Evolutionary conservation across 495 filamentous ascomycete species (phyloP).

Genomic region (Penicillium dipodomyicola): DNA sequence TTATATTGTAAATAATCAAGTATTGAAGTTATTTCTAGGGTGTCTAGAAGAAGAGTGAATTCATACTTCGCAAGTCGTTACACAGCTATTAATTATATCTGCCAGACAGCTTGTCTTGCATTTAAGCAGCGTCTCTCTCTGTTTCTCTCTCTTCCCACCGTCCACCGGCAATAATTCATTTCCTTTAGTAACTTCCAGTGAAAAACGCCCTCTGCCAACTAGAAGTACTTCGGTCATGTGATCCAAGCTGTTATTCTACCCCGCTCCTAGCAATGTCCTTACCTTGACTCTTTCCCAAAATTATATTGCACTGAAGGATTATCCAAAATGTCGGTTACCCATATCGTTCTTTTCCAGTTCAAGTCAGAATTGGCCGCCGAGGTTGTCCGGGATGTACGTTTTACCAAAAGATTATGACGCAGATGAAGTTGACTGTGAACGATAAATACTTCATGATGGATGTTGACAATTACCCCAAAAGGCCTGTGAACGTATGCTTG

Average conservation of each 20-base stretch:
- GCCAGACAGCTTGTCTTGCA: no score
- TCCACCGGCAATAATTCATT: neutral
- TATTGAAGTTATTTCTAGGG: no score
- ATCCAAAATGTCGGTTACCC: slow-evolving; percentile 49
- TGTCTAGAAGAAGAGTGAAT: no score
- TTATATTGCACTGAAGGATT: neutral
- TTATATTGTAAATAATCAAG: neutral
- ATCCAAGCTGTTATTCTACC: neutral
- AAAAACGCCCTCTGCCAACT: neutral
- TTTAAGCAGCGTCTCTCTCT: neutral
- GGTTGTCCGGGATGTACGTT: slow-evolving; percentile 50
- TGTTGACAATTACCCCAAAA: slow-evolving; percentile 9
- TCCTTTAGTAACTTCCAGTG: neutral
- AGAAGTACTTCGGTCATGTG: neutral
- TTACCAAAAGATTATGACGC: no score
- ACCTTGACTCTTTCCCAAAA: neutral
- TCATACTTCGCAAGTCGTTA: no score
- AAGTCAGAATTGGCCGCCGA: slow-evolving; percentile 43
- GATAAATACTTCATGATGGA: neutral
- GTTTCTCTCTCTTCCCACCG: neutral
- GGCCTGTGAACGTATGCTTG: slow-evolving; percentile 37
- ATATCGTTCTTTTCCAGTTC: slow-evolving; percentile 63
- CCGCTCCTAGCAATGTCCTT: neutral
- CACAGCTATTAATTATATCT: no score
- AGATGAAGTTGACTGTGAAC: neutral